Evolutionary conservation across 2,329 filamentous ascomycete genomes (phyloP), one percentile per base, ranked within the genome.

Genomic region (Ophiostoma piceae): DNA sequence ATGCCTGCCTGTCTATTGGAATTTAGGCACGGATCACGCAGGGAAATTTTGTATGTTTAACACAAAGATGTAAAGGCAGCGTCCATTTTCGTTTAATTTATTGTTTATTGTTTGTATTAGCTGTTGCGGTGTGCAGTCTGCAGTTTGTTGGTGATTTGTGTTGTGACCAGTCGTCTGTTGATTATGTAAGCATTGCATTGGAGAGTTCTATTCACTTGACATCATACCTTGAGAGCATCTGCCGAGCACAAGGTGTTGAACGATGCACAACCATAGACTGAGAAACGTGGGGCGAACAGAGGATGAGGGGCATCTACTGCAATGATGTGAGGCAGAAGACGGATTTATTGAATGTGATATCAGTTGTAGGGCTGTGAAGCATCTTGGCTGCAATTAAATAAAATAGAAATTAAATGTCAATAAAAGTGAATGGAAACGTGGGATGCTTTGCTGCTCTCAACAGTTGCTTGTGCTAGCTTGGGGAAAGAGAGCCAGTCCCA

Each of bases 41-140:
- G 65, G 39, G 54, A 65, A 51, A 62, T 54, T 70, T 67, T 69
- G 68, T 67, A 69, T 39, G 68, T 67, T 69, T 70, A 67, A 29
- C 39, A 43, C 60, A 54, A 67, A 29, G 69, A 70, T 70, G 54
- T 32, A 66, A 37, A 67, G 69, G 66, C 37, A 70, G 69, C 69
- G 69, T 67, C 51, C 64, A 41, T 64, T 70, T 70, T 67, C 64
- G 65, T 62, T 37, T 67, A n/a, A 64, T 70, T 70, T 62, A 51
- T 37, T 67, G 51, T 54, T 35, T 19, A 39, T 41, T 64, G 22
- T 16, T 29, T 32, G 14, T 29, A 7, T 8, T 62, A 4, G 5
- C 57, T 62, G 54, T 57, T 57, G n/a, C 6, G 22, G 19, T 2
- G n/a, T 26, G 51, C n/a, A 7, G 19, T 26, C 37, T 39, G 37